Percentiles rank a stretch among this genome's conserved stretches.
These are phyloP conservation scores for Helicocarpus griseus DNA, from an alignment of 2,329 filamentous ascomycete species.

Conservation along the genomic window DNA sequence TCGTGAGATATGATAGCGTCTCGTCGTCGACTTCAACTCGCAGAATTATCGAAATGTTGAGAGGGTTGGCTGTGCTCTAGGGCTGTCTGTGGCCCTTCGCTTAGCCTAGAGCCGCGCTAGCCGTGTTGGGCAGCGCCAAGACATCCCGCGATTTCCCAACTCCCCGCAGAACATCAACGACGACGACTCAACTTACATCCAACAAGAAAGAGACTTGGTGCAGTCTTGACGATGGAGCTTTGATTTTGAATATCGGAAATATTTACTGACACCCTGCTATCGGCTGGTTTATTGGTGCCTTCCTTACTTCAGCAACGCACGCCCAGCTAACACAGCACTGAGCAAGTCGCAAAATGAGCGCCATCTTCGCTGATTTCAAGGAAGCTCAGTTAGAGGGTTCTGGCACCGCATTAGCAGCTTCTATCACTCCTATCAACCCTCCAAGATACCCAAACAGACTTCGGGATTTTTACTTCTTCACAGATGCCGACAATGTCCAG, in stretches of 20 bases:
- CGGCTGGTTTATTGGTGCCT: background rate
- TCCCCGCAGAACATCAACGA: background rate
- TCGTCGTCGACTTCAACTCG: no score
- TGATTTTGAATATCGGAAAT: background rate
- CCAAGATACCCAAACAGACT: slow-evolving; percentile 55
- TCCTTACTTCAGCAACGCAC: background rate
- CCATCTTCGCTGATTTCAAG: slow-evolving; percentile 63
- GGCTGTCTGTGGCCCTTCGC: slow-evolving; percentile 35
- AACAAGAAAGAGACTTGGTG: background rate
- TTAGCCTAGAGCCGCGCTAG: slow-evolving; percentile 28
- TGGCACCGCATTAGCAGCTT: slow-evolving; percentile 64
- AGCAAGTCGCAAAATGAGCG: slow-evolving; percentile 51
- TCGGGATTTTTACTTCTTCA: slow-evolving; percentile 59
- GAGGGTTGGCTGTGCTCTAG: slow-evolving; percentile 34
- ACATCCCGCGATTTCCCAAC: background rate
- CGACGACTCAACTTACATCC: background rate
- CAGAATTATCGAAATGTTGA: slow-evolving; percentile 33
- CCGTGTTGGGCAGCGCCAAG: slow-evolving; percentile 11
- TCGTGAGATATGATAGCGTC: slow-evolving; percentile 28
- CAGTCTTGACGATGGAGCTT: background rate
- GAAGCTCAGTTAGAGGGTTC: slow-evolving; percentile 54
- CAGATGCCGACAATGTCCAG: slow-evolving; percentile 56
- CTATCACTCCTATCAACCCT: slow-evolving; percentile 62
- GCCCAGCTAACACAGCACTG: no score
- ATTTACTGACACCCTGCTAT: background rate